Evolutionary conservation across 1,139 yeast genomes (phyloP).

Genomic region (Pichia sp.): DNA sequence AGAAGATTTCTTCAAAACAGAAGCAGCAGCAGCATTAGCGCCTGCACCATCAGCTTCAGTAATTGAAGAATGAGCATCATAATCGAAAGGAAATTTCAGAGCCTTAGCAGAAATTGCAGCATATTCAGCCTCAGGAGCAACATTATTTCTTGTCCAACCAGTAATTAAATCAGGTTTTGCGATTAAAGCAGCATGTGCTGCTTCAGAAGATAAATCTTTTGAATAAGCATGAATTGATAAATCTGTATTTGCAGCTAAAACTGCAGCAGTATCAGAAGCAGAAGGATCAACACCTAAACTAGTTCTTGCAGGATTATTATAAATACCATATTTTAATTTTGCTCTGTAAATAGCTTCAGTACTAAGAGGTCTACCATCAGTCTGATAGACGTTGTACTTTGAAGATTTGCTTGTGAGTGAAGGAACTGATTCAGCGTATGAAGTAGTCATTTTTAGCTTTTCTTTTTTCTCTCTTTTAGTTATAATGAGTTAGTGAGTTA

Average conservation of each 20-base stretch:
- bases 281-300: slow-evolving; percentile 63
- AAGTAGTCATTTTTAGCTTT: slow-evolving; percentile 17
- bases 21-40: slow-evolving; percentile 31
- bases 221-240: slow-evolving; percentile 60
- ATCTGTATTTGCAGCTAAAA: slow-evolving; percentile 63
- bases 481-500: too few relatives aligned
- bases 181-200: slow-evolving; percentile 58
- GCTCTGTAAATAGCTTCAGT: slow-evolving; percentile 75
- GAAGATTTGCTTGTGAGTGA: slow-evolving; percentile 25
- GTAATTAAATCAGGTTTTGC: slow-evolving; percentile 43
- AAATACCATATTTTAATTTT: slow-evolving; percentile 69
- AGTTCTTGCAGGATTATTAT: slow-evolving; percentile 61
- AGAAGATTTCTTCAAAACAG: slow-evolving; percentile 25
- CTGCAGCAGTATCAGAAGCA: slow-evolving; percentile 74
- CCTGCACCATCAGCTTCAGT: slow-evolving; percentile 27
- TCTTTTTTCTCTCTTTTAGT: too few relatives aligned
- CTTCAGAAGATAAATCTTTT: slow-evolving; percentile 57
- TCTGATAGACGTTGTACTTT: slow-evolving; percentile 49
- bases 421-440: slow-evolving; percentile 22
- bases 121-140: slow-evolving; percentile 36
- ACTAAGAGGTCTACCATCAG: slow-evolving; percentile 63
- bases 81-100: slow-evolving; percentile 21
- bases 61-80: slow-evolving; percentile 7
- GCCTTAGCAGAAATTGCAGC: slow-evolving; percentile 36
- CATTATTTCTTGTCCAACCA: slow-evolving; percentile 41